Percentiles rank a stretch among this genome's conserved stretches.
Evolutionary conservation across 2,329 filamentous ascomycete genomes (phyloP).

Genomic region (Aspergillus fructus): DNA sequence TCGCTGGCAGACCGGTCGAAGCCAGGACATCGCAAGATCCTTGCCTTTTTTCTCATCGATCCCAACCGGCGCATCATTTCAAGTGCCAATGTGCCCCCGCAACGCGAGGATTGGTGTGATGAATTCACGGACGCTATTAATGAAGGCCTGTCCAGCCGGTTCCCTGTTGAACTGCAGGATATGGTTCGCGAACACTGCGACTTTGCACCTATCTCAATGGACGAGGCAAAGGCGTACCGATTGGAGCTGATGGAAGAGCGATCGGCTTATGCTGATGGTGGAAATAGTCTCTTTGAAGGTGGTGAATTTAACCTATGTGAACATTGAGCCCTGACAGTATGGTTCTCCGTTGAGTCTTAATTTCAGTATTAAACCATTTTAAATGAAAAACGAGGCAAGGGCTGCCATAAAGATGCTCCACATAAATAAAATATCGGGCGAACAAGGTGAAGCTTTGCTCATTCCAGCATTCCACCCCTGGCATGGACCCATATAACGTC

Average conservation of each 20-base stretch:
- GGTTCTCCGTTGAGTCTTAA: no score
- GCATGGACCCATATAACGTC: no score
- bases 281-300: not conserved
- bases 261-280: not conserved
- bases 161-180: constrained; percentile 25
- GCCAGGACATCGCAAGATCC: constrained; percentile 2
- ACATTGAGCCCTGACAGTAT: not conserved
- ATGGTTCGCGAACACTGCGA: constrained; percentile 27
- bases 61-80: constrained; percentile 7
- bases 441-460: no score
- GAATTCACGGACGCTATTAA: not conserved
- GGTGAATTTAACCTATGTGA: not conserved
- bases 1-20: not conserved
- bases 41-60: constrained; percentile 9
- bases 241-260: constrained; percentile 5
- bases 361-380: no score
- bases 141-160: constrained; percentile 12
- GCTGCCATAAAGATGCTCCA: no score
- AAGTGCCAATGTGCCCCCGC: constrained; percentile 9
- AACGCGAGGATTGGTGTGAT: constrained; percentile 12
- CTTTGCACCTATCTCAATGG: constrained; percentile 21
- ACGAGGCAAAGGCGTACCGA: not conserved
- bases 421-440: no score
- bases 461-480: no score
- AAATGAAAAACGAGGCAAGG: no score